Evolutionary conservation across 2,329 filamentous ascomycete species (phyloP), one percentile per base, ranked within the genome.

Genomic region (Aspergillus oerlinghausenensis): DNA sequence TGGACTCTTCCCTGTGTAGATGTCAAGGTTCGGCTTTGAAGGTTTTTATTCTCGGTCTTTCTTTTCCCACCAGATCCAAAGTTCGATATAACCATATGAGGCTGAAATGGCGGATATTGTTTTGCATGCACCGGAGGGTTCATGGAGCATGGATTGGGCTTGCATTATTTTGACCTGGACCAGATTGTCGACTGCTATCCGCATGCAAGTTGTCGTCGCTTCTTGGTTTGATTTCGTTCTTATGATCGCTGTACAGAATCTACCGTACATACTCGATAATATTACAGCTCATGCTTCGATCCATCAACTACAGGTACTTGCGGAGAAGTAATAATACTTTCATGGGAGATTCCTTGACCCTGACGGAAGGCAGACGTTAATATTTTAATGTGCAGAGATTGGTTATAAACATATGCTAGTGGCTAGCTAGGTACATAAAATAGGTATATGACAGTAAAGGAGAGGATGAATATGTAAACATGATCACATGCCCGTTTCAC

Each of bases 1-100:
- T 96, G 93, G 90, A 84, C 89, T 65, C 84, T 99, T 62, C 91
- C 93, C 56, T 97, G 92, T 73, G 82, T 99, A 74, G 92, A 96
- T 73, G 84, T 97, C 29, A 87, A 92, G 66, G 85, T 97, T 53
- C 81, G 90, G 61, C 77, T 96, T 62, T 94, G 67, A 79, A 4
- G 3, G 11, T 47, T 21, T 17, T 47, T 4, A 1, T 47, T 47
- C 7, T n/a, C 21, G 26, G 11, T 10, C 6, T 21, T 19, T 21
- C 17, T 43, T n/a, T 43, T 45, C n/a, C 11, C 32, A 35, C 32
- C 32, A 35, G 42, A 23, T 38, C 11, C 32, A 38, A 38, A 38
- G 32, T 7, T 38, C 32, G 14, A 38, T 7, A 38, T 38, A 17
- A 17, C 32, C 19, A 14, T 17, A 45, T 9, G 43, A 14, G 10